phyloP scores from a whole-genome alignment of 2,329 filamentous ascomycete genomes.

The Aureobasidium sp. region DNA sequence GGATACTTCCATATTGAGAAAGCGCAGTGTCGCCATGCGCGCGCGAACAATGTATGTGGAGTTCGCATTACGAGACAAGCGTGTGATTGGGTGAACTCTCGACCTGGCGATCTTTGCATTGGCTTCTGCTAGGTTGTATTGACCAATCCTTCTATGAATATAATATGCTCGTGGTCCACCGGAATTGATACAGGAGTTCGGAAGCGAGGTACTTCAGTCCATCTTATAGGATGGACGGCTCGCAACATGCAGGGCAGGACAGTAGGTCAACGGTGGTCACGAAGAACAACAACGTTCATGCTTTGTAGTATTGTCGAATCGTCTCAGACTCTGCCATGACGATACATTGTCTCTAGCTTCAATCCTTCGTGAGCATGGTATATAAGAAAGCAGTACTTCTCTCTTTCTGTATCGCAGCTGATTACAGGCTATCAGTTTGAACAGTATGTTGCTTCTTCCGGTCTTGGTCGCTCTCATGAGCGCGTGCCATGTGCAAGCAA shows the following conservation, averaged over 20 bases:
- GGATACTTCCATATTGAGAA: no score
- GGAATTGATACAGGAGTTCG: neutral
- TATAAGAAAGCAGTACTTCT: neutral
- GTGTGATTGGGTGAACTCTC: neutral
- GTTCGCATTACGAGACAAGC: no score
- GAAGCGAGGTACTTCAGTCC: neutral
- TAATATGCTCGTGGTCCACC: neutral
- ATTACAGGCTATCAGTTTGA: neutral
- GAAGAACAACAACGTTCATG: neutral
- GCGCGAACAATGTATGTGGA: neutral
- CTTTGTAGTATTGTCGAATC: neutral
- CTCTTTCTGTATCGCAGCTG: neutral
- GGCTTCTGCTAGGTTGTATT: neutral
- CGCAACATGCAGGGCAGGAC: neutral
- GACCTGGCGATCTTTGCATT: neutral
- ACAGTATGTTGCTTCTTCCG: neutral
- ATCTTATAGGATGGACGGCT: neutral
- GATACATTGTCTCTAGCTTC: neutral
- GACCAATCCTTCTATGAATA: neutral
- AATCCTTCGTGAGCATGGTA: neutral
- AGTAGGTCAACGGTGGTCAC: neutral
- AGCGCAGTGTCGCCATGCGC: neutral
- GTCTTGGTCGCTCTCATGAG: neutral
- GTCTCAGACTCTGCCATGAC: neutral
- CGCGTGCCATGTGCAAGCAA: constrained; percentile 1